Conservation (phyloP, 371 early-diverging fungal species). For the Cokeromyces recurvatus region DNA sequence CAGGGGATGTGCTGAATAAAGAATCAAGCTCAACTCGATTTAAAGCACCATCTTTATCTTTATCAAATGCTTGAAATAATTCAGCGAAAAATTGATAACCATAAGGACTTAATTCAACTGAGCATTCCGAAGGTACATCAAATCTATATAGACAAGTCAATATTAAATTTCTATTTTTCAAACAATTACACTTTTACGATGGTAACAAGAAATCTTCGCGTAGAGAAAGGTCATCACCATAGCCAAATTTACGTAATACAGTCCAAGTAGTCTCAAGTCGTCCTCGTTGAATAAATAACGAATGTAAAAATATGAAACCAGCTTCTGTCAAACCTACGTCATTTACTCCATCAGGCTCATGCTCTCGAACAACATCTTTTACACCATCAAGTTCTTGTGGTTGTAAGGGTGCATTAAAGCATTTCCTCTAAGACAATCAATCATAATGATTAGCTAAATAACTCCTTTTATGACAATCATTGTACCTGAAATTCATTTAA, state of each 20-base stretch:
- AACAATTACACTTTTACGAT: conserved; percentile 37
- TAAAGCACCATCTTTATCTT: conserved; percentile 95
- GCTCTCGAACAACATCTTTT: conserved; percentile 87
- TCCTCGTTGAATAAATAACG: conserved; percentile 93
- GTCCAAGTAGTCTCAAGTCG: conserved; percentile 97
- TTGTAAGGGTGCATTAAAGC: conserved; percentile 92
- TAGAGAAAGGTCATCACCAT: conserved; percentile 87
- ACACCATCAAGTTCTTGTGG: conserved; percentile 92
- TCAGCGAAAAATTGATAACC: conserved; percentile 96
- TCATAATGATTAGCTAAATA: too few species aligned
- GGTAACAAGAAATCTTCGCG: conserved; percentile 88
- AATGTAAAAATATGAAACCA: conserved; percentile 91
- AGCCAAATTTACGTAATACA: conserved; percentile 92
- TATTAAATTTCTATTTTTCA: neutral
- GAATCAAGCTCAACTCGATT: conserved; percentile 79
- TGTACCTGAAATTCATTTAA: conserved; percentile 92
- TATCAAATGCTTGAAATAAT: conserved; percentile 88
- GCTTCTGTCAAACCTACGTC: conserved; percentile 79
- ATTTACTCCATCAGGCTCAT: conserved; percentile 82
- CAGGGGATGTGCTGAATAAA: conserved; percentile 85
- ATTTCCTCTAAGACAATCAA: conserved; percentile 72
- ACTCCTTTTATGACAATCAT: neutral
- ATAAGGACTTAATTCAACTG: conserved; percentile 88
- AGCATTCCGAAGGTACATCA: conserved; percentile 85
- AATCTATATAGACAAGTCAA: conserved; percentile 42